Conservation (phyloP, 306 rosid species). For the Arachis hypogaea region DNA sequence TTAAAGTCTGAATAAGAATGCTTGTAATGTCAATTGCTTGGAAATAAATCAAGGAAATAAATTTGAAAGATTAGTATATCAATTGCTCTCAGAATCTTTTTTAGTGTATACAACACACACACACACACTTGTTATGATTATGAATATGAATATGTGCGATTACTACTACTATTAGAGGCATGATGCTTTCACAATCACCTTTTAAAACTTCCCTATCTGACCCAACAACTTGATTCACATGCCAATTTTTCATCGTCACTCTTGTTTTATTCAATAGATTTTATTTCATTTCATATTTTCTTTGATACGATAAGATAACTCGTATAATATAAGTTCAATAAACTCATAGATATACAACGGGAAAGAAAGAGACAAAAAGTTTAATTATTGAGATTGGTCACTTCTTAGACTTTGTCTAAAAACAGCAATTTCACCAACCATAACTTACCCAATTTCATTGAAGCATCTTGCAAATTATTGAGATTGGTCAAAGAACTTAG, state of each 20-base stretch:
- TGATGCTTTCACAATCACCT: slow-evolving; percentile 48
- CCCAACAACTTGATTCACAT: slow-evolving; percentile 57
- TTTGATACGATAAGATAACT: too few species aligned
- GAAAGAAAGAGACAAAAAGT: too few species aligned
- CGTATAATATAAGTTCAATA: too few species aligned
- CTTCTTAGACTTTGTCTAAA: too few species aligned
- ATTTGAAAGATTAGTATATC: too few species aligned
- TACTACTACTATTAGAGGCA: slow-evolving; percentile 30
- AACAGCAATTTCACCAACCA: too few species aligned
- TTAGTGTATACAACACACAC: slow-evolving; percentile 30
- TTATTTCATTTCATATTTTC: background rate
- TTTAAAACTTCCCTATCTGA: slow-evolving; percentile 50
- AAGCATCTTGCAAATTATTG: background rate
- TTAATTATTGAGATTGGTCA: too few species aligned
- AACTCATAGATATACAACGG: too few species aligned
- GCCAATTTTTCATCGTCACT: slow-evolving; percentile 46
- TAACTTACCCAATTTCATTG: background rate
- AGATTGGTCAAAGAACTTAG: background rate
- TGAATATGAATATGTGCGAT: slow-evolving; percentile 54
- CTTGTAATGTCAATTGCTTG: background rate
- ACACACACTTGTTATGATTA: too few species aligned
- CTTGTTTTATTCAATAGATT: background rate
- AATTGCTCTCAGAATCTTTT: slow-evolving; percentile 2
- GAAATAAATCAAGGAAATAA: too few species aligned
- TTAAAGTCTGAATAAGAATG: background rate